Conservation (phyloP, 495 filamentous ascomycete genomes). For the Lophiostoma macrostomum region DNA sequence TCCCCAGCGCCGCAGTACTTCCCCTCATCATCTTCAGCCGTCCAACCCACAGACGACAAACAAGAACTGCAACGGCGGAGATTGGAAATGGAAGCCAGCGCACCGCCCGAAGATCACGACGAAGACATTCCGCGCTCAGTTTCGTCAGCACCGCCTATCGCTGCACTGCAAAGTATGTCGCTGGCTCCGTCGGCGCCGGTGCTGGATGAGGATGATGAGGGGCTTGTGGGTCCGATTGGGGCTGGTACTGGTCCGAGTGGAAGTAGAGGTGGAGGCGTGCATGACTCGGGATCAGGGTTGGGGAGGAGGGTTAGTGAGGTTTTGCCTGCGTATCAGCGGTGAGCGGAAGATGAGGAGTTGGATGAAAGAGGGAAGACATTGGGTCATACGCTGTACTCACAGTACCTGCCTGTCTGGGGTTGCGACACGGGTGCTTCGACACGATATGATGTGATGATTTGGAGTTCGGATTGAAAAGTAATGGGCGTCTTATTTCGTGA, state of each 20-base stretch:
- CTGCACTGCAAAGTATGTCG: background rate
- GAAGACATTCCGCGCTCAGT: background rate
- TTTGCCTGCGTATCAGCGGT: slow-evolving; percentile 7
- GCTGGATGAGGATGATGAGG: slow-evolving; percentile 60
- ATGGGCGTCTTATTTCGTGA: no score
- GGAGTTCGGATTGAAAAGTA: no score
- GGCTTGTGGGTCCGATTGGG: slow-evolving; percentile 8
- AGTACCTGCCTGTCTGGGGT: no score
- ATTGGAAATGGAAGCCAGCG: slow-evolving; percentile 68
- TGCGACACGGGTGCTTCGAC: no score
- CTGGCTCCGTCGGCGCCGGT: slow-evolving; percentile 61
- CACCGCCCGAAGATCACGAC: slow-evolving; percentile 56
- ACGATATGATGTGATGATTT: no score
- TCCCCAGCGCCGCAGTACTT: slow-evolving; percentile 15
- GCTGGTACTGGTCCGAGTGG: background rate
- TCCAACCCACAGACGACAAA: slow-evolving; percentile 65
- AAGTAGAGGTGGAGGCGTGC: no score
- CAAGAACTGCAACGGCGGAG: slow-evolving; percentile 76
- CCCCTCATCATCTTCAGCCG: slow-evolving; percentile 15
- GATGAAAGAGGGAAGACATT: no score
- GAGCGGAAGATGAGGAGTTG: no score
- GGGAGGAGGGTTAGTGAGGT: background rate
- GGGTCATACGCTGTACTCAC: no score
- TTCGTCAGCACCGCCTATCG: slow-evolving; percentile 4
- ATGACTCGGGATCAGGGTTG: no score